Percentiles rank a stretch among this genome's conserved stretches.
phyloP scores from a whole-genome alignment of 129 eudicot species.

The Deinandra increscens region DNA sequence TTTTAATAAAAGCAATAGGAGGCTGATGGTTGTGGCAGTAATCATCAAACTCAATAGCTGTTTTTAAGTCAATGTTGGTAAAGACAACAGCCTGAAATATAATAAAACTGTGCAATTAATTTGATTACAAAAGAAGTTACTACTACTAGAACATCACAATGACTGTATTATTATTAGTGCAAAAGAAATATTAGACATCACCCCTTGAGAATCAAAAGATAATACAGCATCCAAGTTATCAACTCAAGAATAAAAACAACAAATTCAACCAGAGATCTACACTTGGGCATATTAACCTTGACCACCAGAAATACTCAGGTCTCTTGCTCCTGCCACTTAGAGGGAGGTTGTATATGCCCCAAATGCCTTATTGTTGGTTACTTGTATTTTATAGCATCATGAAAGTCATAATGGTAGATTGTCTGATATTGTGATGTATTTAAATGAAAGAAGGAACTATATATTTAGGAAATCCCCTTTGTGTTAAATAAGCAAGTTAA shows the following conservation, averaged over 20 bases:
- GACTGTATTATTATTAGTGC: background rate
- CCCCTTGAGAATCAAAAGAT: background rate
- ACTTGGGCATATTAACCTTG: background rate
- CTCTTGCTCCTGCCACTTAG: background rate
- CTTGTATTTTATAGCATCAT: background rate
- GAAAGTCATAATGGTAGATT: background rate
- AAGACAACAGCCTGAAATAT: slow-evolving; percentile 85
- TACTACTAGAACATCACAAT: background rate
- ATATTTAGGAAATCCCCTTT: background rate
- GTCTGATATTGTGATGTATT: background rate
- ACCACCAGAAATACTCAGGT: background rate
- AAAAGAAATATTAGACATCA: background rate
- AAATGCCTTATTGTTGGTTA: background rate
- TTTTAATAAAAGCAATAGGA: slow-evolving; percentile 72
- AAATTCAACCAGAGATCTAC: background rate
- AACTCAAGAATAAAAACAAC: background rate
- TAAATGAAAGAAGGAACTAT: background rate
- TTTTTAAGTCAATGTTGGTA: slow-evolving; percentile 63
- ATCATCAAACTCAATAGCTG: slow-evolving; percentile 67
- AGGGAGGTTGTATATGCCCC: background rate
- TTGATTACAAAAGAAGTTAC: background rate
- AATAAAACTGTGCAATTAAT: background rate
- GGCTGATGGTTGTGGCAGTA: slow-evolving; percentile 86
- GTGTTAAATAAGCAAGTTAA: background rate
- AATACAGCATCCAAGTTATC: background rate